Evolutionary conservation across 331 rosid genomes (phyloP), one percentile per base, ranked within the genome.

Genomic region (Malus hybrid): DNA sequence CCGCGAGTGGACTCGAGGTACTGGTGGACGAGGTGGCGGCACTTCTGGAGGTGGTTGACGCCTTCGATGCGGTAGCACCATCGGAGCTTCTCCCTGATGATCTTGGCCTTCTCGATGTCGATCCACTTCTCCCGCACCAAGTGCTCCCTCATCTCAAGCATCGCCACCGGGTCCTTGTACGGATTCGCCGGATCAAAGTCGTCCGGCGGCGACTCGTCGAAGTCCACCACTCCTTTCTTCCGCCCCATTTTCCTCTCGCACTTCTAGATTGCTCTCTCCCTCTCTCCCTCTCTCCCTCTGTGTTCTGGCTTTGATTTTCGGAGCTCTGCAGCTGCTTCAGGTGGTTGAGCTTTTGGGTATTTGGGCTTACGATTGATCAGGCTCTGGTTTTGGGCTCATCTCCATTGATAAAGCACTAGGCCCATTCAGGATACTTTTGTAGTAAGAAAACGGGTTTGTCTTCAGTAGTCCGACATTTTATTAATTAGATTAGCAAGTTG

Each of bases 41-140:
- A 95, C 73, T 95, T 95, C 91, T 92, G 97, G 57, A 82, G 97
- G 81, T 92, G 99, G 75, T 92, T 95, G 76, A 95, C 10, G 22
- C 99, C 98, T 82, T 95, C 99, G 75, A 95, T 75, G 66, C 99
- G 92, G 72, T 95, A 95, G 70, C 99, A 95, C 99, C 99, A 95
- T 1, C 87, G 81, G 42, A 95, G 97, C 79, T 83, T 88, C 73
- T 95, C 99, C 36, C 99, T 82, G 11, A 95, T 29, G 59, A 95
- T 95, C 88, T 95, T 95, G 13, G 98, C 96, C 86, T 95, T 95
- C 86, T 95, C 98, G 29, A 95, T 95, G 57, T 82, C 91, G 89
- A 95, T 92, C 99, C 99, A 95, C 82, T 95, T 95, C 83, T 95
- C 99, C 57, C 99, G 79, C 4, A 95, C 99, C 1, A 95, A 75